These are phyloP conservation scores for Elsinoe fawcettii DNA, from an alignment of 2,329 filamentous ascomycete genomes.

Conservation along the genomic window DNA sequence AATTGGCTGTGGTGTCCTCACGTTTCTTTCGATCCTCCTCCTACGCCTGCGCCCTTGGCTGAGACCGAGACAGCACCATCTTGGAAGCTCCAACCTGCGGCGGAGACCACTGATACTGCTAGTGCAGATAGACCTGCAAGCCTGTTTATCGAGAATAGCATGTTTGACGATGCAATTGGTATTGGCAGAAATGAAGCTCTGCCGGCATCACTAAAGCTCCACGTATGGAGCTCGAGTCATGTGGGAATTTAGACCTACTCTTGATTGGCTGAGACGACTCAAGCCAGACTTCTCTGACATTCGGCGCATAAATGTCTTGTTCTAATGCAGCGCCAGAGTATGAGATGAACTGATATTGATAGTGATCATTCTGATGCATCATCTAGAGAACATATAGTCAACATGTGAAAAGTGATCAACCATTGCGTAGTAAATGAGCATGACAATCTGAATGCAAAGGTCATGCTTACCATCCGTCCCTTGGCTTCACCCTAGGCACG, in stretches of 20 bases:
- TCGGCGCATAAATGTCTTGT: background rate
- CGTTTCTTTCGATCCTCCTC: slow-evolving; percentile 53
- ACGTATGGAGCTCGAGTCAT: slow-evolving; percentile 12
- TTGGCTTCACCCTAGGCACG: slow-evolving; percentile 5
- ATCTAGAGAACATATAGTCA: no score
- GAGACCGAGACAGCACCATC: slow-evolving; percentile 61
- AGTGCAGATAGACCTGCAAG: slow-evolving; percentile 3
- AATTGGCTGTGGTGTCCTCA: slow-evolving; percentile 17
- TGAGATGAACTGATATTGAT: no score
- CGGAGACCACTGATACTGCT: slow-evolving; percentile 40
- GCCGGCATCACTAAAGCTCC: slow-evolving; percentile 2
- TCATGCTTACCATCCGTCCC: background rate
- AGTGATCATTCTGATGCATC: no score
- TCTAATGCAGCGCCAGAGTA: no score
- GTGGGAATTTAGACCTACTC: background rate
- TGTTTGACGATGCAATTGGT: background rate
- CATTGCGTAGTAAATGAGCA: background rate
- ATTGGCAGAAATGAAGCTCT: background rate
- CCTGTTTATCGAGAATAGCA: slow-evolving; percentile 4
- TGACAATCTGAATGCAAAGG: background rate
- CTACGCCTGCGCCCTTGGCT: slow-evolving; percentile 50
- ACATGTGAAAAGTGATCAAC: background rate
- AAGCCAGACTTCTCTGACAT: slow-evolving; percentile 3
- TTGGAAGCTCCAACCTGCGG: slow-evolving; percentile 60
- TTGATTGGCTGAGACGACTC: slow-evolving; percentile 3